Evolutionary conservation across 2,329 filamentous ascomycete genomes (phyloP), one percentile per base, ranked within the genome.

Genomic region (Penicillium sp.): DNA sequence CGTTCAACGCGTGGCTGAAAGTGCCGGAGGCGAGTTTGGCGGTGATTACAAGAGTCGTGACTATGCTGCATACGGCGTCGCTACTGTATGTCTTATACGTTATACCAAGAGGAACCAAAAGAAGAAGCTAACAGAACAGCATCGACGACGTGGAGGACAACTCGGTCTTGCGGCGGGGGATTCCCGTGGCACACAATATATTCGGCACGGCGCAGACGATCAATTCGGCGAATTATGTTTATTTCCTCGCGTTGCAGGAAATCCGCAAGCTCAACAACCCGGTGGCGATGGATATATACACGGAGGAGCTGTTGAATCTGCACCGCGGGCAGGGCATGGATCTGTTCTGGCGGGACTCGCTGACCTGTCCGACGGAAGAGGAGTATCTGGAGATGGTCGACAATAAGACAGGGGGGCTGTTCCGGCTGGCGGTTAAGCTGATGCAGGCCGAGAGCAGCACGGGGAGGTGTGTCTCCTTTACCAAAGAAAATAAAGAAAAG

Each of bases 191-290:
- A 0, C 78, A 81, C 65, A 73, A 69, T 53, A 76, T 81, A 48
- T 81, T 78, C 62, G 79, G 79, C 47, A 72, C 68, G 5, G 73
- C 77, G 12, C 79, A 80, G 59, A 79, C 79, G 2, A 81, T 81
- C 65, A 81, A 81, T 66, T 76, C 74, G 11, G 77, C 77, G 40
- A 81, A 78, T 60, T 79, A 78, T 56, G 71, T 76, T 20, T 80
- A 77, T 60, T 78, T 80, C 55, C 65, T 75, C 5, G 74, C 76
- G 9, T 62, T 75, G 30, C 71, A 75, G 59, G 72, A 77, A 59
- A 66, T 76, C 0, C 69, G 72, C 47, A 68, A 74, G 46, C 66
- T 78, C 6, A 68, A 71, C 7, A 74, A 72, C 53, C 70, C 71
- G 3, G 62, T 63, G 33, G 74, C 73, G 4, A 77, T 75, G 56